Evolutionary conservation across 1,284 basidiomycete species (phyloP), one percentile per base, ranked within the genome.

Genomic region (Trichosporon asahii): DNA sequence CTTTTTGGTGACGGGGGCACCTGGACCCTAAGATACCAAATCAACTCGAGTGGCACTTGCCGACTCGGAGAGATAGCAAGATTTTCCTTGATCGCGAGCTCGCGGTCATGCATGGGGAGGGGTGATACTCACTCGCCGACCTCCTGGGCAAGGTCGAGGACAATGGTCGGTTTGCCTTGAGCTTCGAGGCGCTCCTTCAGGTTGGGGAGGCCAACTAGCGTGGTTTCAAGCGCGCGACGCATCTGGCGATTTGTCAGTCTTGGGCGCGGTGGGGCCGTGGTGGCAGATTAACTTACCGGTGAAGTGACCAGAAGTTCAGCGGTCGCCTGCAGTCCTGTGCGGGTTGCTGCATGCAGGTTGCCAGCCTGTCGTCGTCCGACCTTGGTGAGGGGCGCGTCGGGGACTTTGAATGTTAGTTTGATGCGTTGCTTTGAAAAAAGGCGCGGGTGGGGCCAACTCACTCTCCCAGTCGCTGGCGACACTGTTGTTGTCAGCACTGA

Each of bases 151-250:
- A 78, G 73, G 64, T 83, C 81, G 0, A 82, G 69, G 8, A 84
- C 63, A 65, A 85, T 72, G 27, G 79, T 77, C 0, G 76, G 77
- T 70, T 79, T 80, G 60, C 79, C 79, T 49, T 77, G 70, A 2
- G 67, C 65, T 25, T 80, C 77, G 29, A 83, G 70, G 6, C 81
- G 72, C 11, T 67, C 64, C 66, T 76, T 77, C 14, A 83, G 70
- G 1, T 73, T 71, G 2, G 79, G 79, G 65, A 76, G 81, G n/a
- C 80, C 82, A 5, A 79, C 61, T 0, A 84, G 69, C 70, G 81
- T 77, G 2, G 83, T 85, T 71, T 84, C 81, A 78, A 84, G 78
- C 0, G 83, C 78, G 21, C 83, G 76, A 3, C 79, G 75, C 12
- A 83, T 74, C 80, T 83, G 65, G 15, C 6, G 57, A 3, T 14